Evolutionary conservation across 2,329 filamentous ascomycete genomes (phyloP).

Genomic region (Hypoxylon sp.): DNA sequence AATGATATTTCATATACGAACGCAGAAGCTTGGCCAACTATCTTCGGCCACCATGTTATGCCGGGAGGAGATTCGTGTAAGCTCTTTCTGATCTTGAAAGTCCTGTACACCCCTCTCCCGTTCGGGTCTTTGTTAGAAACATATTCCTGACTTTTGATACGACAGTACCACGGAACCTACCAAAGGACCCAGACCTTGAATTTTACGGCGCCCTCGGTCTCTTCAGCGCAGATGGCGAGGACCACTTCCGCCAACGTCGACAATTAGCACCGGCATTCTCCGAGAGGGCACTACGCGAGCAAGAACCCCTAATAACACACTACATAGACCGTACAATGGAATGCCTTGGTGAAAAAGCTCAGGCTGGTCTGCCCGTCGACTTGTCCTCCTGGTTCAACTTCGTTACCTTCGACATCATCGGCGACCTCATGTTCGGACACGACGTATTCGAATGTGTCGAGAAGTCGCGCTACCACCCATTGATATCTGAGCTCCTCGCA

Average conservation of each 20-base stretch:
- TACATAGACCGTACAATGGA: slow-evolving; percentile 26
- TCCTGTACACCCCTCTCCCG: not conserved
- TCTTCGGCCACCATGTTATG: slow-evolving; percentile 12
- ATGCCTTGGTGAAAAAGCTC: slow-evolving; percentile 3
- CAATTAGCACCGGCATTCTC: slow-evolving; percentile 23
- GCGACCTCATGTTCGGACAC: slow-evolving; percentile 55
- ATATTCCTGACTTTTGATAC: not conserved
- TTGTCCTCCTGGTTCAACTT: slow-evolving; percentile 24
- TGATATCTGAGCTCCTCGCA: slow-evolving; percentile 15
- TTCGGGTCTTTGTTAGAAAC: not conserved
- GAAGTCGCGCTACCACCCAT: slow-evolving; percentile 16
- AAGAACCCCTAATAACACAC: slow-evolving; percentile 20
- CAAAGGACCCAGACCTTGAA: slow-evolving; percentile 16
- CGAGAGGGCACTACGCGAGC: slow-evolving; percentile 25
- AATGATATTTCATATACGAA: slow-evolving; percentile 22
- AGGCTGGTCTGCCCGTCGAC: slow-evolving; percentile 7
- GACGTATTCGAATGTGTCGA: slow-evolving; percentile 37
- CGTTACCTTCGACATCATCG: slow-evolving; percentile 50
- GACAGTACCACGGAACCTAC: slow-evolving; percentile 22
- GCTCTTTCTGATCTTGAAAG: not conserved
- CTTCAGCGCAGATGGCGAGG: slow-evolving; percentile 22
- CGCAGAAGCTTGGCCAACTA: slow-evolving; percentile 18
- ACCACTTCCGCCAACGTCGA: slow-evolving; percentile 21
- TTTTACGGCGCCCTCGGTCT: slow-evolving; percentile 22
- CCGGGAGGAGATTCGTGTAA: slow-evolving; percentile 2